These are phyloP conservation scores for Brassica hybrid DNA, from an alignment of 441 rosid species.

Conservation along the genomic window DNA sequence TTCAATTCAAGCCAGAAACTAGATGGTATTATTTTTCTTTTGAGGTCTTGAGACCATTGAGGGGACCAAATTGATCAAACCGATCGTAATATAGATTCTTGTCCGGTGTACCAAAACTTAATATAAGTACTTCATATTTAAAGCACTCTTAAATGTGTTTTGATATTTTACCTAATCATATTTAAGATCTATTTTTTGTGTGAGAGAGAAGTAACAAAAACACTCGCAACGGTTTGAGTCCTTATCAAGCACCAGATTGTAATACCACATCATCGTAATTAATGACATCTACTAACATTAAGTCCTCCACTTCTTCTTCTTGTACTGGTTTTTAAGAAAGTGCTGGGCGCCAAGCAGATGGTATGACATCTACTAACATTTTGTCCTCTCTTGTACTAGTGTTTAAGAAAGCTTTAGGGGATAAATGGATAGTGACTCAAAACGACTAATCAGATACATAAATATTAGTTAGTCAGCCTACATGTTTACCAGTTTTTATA, in stretches of 20 bases:
- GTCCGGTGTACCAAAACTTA: constrained; percentile 10
- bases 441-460: too few relatives aligned
- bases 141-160: constrained; percentile 7
- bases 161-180: constrained; percentile 11
- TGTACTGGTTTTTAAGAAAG: not conserved
- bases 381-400: too few relatives aligned
- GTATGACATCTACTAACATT: too few relatives aligned
- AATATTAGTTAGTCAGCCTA: too few relatives aligned
- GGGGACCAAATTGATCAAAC: not conserved
- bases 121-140: not conserved
- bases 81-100: constrained; percentile 11
- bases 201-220: constrained; percentile 10
- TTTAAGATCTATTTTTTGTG: not conserved
- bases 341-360: too few relatives aligned
- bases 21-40: not conserved
- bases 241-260: too few relatives aligned
- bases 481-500: too few relatives aligned
- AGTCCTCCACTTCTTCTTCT: not conserved
- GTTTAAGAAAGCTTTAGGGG: too few relatives aligned
- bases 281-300: not conserved
- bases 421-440: too few relatives aligned
- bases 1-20: constrained; percentile 24
- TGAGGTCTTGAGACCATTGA: constrained; percentile 17
- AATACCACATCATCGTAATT: too few relatives aligned
- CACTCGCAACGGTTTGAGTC: not conserved